Percentiles rank a stretch among this genome's conserved stretches.
phyloP scores from a whole-genome alignment of 1,284 basidiomycete species.

The Serendipita sp. region DNA sequence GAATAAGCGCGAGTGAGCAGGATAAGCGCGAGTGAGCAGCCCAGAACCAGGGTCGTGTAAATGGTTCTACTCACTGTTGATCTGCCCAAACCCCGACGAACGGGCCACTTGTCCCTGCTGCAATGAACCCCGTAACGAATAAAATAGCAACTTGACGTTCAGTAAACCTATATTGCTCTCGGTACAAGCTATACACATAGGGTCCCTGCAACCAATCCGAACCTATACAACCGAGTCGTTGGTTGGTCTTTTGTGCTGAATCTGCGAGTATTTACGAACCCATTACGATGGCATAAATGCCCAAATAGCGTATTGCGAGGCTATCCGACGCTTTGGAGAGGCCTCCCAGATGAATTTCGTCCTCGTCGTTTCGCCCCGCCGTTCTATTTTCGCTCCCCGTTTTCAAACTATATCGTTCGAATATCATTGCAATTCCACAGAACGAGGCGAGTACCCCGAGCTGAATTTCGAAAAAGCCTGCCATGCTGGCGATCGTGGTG shows the following conservation, averaged over 20 bases:
- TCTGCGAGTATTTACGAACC: conserved; percentile 24
- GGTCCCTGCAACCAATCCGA: conserved; percentile 71
- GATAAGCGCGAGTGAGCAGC: neutral
- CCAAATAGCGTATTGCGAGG: conserved; percentile 42
- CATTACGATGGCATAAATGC: conserved; percentile 61
- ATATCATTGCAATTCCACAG: conserved; percentile 25
- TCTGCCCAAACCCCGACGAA: conserved; percentile 63
- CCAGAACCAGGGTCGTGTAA: neutral
- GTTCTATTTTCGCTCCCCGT: conserved; percentile 15
- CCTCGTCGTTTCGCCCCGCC: conserved; percentile 17
- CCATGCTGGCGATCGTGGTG: neutral
- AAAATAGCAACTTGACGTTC: conserved; percentile 51
- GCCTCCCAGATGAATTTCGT: conserved; percentile 26
- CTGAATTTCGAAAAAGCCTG: conserved; percentile 39
- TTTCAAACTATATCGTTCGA: conserved; percentile 32
- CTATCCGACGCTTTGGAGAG: conserved; percentile 20
- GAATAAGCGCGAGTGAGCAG: neutral
- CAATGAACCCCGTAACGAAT: conserved; percentile 59
- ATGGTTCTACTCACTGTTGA: conserved; percentile 37
- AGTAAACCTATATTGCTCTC: conserved; percentile 48
- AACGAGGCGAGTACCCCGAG: conserved; percentile 27
- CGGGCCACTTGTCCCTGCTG: conserved; percentile 52
- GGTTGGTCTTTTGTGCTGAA: conserved; percentile 5
- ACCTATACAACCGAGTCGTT: conserved; percentile 24
- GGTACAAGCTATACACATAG: conserved; percentile 58